Conservation (phyloP, 2,329 filamentous ascomycete genomes). For the Exophiala lecanii-corni region DNA sequence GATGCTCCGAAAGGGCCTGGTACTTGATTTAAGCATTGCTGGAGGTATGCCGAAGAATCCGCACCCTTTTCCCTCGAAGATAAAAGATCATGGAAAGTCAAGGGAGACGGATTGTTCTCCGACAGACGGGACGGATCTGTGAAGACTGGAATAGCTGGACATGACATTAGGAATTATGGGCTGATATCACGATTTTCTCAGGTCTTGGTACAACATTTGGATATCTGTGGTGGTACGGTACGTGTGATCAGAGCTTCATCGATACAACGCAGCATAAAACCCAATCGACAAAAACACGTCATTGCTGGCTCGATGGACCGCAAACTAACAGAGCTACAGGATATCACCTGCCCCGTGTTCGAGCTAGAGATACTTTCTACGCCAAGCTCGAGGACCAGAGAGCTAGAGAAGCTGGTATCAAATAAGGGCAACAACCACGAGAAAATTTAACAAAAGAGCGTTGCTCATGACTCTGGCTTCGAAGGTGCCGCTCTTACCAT, state of each 20-base stretch:
- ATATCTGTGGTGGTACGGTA: slow-evolving; percentile 66
- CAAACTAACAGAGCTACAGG: no score
- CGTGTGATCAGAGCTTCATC: slow-evolving; percentile 29
- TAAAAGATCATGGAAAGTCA: no score
- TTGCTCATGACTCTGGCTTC: no score
- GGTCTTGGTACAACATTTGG: slow-evolving; percentile 59
- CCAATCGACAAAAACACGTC: no score
- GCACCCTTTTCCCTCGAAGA: not conserved
- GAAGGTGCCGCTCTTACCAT: no score
- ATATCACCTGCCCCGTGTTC: slow-evolving; percentile 61
- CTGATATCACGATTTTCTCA: slow-evolving; percentile 34
- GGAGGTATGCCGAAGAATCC: slow-evolving; percentile 49
- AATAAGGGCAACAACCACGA: slow-evolving; percentile 14
- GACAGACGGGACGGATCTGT: no score
- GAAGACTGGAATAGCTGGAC: no score
- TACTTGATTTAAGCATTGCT: slow-evolving; percentile 63
- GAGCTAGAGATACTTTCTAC: slow-evolving; percentile 60
- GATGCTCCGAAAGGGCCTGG: slow-evolving; percentile 63
- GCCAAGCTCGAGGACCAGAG: slow-evolving; percentile 60
- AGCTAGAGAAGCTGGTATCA: slow-evolving; percentile 34
- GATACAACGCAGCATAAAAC: no score
- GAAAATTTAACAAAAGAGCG: no score
- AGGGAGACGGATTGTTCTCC: no score
- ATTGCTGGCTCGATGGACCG: no score
- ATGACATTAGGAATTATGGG: no score